These are phyloP conservation scores for Mortierella sp. DNA, from an alignment of 371 early-diverging fungal species.

Conservation along the genomic window DNA sequence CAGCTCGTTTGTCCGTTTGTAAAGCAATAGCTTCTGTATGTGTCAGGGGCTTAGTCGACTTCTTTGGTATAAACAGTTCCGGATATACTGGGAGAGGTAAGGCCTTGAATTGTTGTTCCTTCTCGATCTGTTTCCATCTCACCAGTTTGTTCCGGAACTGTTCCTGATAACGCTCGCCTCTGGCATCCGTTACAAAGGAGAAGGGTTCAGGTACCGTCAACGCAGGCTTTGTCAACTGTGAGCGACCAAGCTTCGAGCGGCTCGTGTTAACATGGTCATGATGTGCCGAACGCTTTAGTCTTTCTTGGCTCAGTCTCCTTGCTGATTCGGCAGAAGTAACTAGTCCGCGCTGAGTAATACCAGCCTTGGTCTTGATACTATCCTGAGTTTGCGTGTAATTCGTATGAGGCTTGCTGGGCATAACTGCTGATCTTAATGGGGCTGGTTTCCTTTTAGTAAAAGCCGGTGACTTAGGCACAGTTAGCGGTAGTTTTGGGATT, in stretches of 20 bases:
- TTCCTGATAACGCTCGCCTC: conserved; percentile 32
- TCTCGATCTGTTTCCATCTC: conserved; percentile 40
- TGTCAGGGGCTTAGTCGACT: conserved; percentile 34
- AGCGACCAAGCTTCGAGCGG: background rate
- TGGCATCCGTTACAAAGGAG: conserved; percentile 26
- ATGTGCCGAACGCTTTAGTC: background rate
- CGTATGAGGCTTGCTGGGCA: background rate
- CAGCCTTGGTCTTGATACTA: background rate
- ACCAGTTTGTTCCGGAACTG: conserved; percentile 32
- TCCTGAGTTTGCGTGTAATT: background rate
- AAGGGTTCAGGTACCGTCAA: conserved; percentile 43
- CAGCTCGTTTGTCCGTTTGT: conserved; percentile 29
- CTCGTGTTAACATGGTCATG: background rate
- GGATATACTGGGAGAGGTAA: conserved; percentile 30
- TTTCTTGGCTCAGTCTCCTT: conserved; percentile 28
- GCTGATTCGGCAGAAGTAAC: conserved; percentile 46
- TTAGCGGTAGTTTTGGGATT: conserved; percentile 18
- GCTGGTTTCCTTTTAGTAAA: conserved; percentile 27
- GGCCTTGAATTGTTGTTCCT: conserved; percentile 33
- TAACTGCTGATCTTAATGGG: conserved; percentile 15
- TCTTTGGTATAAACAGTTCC: conserved; percentile 27
- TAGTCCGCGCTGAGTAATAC: conserved; percentile 28
- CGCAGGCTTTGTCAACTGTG: conserved; percentile 5
- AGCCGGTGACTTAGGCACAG: conserved; percentile 39
- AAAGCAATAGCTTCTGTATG: conserved; percentile 10